Conservation (phyloP, 805 yeast genomes). For the Myxozyma mucilagina region DNA sequence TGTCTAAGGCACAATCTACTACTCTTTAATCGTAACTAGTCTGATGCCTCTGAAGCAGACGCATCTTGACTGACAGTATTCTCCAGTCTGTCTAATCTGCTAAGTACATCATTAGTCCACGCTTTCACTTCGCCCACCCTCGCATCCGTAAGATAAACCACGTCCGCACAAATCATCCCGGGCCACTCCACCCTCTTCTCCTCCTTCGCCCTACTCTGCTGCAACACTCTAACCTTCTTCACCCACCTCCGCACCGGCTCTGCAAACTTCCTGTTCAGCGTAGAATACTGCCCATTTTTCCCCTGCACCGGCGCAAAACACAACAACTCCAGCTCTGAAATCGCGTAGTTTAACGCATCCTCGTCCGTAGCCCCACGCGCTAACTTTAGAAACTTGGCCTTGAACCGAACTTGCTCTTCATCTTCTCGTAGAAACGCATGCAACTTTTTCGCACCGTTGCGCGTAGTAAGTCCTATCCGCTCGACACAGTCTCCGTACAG, state of each 20-base stretch:
- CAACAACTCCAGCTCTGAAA: conserved; percentile 12
- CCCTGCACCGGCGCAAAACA: conserved; percentile 1
- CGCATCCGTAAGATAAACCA: conserved; percentile 4
- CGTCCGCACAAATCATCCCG: conserved; percentile 21
- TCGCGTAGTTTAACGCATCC: neutral
- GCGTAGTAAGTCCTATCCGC: neutral
- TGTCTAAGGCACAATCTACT: neutral
- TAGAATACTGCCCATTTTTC: neutral
- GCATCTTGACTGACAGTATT: neutral
- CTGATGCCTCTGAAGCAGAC: neutral
- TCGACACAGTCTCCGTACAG: conserved; percentile 15
- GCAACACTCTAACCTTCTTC: neutral
- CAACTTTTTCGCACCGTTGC: neutral
- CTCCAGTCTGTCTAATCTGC: conserved; percentile 3
- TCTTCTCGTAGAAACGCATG: neutral
- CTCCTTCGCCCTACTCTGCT: neutral
- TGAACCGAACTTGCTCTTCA: neutral
- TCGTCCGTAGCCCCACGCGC: conserved; percentile 1
- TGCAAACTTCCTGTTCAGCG: neutral
- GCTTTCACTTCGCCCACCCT: conserved; percentile 3
- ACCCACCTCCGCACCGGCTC: conserved; percentile 9
- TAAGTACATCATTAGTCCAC: conserved; percentile 4
- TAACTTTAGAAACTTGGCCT: conserved; percentile 10
- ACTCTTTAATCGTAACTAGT: neutral
- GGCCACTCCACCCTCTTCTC: neutral